These are phyloP conservation scores for Rhizopus delemar DNA, from an alignment of 371 early-diverging fungal species.

Conservation along the genomic window DNA sequence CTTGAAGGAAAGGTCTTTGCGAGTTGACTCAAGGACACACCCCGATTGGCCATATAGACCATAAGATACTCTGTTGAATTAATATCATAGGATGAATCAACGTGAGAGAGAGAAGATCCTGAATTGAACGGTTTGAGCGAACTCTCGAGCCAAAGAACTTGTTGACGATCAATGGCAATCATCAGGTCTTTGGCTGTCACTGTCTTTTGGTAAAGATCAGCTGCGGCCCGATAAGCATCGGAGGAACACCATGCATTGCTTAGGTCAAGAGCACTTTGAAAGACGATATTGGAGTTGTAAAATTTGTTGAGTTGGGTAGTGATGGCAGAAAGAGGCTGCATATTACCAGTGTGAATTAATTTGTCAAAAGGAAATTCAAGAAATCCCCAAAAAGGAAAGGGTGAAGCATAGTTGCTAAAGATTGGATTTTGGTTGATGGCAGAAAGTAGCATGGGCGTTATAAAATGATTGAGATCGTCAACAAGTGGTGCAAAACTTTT, in stretches of 20 bases:
- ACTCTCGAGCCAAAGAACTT: constrained; percentile 33
- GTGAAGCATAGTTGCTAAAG: neutral
- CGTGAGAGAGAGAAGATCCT: constrained; percentile 40
- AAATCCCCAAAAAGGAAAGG: neutral
- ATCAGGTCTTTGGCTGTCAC: constrained; percentile 19
- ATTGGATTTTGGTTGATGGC: constrained; percentile 22
- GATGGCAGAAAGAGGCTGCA: constrained; percentile 12
- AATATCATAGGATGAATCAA: constrained; percentile 30
- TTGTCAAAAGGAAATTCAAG: neutral
- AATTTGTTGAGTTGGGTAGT: constrained; percentile 30
- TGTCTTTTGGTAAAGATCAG: constrained; percentile 21
- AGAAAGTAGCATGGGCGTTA: constrained; percentile 34
- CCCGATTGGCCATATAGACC: constrained; percentile 35
- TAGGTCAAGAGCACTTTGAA: constrained; percentile 31
- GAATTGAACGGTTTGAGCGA: constrained; percentile 34
- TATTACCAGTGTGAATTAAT: neutral
- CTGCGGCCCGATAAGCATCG: constrained; percentile 7
- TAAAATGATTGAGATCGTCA: constrained; percentile 11
- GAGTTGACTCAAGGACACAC: constrained; percentile 17
- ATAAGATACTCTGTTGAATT: constrained; percentile 42
- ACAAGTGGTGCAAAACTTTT: constrained; percentile 22
- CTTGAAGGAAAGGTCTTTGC: constrained; percentile 11
- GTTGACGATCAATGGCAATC: constrained; percentile 14
- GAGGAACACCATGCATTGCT: constrained; percentile 39
- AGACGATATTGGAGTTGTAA: constrained; percentile 26